Conservation (phyloP, 1,284 basidiomycete species). For the Wallemia hederae region DNA sequence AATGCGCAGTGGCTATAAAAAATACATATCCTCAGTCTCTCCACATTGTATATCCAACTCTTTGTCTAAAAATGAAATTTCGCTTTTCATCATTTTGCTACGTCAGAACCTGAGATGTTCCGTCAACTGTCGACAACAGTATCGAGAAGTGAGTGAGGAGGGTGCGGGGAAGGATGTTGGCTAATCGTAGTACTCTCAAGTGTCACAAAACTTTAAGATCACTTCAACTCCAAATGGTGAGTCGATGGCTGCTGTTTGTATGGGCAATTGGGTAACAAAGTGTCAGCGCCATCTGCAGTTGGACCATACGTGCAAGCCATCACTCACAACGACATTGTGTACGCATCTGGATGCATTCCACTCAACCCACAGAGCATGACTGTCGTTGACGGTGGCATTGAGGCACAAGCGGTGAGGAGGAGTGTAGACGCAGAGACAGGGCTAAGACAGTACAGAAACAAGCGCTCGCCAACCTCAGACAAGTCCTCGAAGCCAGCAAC, state of each 20-base stretch:
- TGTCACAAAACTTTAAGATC: neutral
- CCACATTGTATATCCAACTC: no score
- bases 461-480: slow-evolving; percentile 57
- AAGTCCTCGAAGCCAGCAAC: slow-evolving; percentile 53
- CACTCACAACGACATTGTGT: slow-evolving; percentile 56
- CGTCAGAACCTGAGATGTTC: neutral
- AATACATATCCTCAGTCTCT: no score
- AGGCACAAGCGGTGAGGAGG: slow-evolving; percentile 35
- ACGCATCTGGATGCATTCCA: slow-evolving; percentile 69
- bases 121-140: neutral
- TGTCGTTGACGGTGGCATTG: slow-evolving; percentile 47
- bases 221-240: neutral
- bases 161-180: neutral
- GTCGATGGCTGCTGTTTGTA: neutral
- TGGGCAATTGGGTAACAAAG: no score
- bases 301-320: slow-evolving; percentile 72
- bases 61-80: neutral
- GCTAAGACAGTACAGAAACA: slow-evolving; percentile 22
- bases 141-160: neutral
- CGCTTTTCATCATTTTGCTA: neutral
- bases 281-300: slow-evolving; percentile 50
- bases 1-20: neutral
- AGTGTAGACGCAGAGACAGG: neutral
- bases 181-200: neutral
- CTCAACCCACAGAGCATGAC: slow-evolving; percentile 45